Evolutionary conservation across 805 yeast genomes (phyloP).

Genomic region (Kodamaea fukazawae): DNA sequence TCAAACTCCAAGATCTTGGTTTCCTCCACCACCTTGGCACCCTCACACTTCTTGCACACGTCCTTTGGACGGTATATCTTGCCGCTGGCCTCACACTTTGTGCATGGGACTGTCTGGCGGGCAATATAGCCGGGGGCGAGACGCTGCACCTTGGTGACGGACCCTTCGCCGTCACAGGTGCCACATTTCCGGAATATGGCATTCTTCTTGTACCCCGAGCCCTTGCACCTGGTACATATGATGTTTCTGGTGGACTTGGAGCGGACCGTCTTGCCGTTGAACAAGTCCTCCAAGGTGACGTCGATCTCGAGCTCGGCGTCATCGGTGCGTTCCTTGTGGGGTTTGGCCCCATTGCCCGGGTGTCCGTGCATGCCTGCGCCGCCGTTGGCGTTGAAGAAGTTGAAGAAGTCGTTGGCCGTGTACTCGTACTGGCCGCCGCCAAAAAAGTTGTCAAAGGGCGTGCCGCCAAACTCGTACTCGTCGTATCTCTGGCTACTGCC

Average conservation of each 20-base stretch:
- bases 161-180: constrained; percentile 72
- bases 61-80: constrained; percentile 59
- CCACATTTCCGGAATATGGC: constrained; percentile 58
- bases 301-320: constrained; percentile 67
- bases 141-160: constrained; percentile 54
- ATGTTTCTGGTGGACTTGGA: constrained; percentile 69
- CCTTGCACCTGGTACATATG: constrained; percentile 70
- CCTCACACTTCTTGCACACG: constrained; percentile 73
- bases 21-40: constrained; percentile 59
- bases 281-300: constrained; percentile 69
- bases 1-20: constrained; percentile 73
- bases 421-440: constrained; percentile 34
- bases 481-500: constrained; percentile 14
- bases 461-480: constrained; percentile 27
- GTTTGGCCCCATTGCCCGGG: constrained; percentile 13
- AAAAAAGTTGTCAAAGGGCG: constrained; percentile 35
- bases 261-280: constrained; percentile 76
- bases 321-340: constrained; percentile 44
- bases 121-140: constrained; percentile 77
- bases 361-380: constrained; percentile 13
- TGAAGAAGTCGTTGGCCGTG: constrained; percentile 73
- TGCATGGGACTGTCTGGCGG: constrained; percentile 59
- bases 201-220: constrained; percentile 67
- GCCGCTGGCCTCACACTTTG: constrained; percentile 71
- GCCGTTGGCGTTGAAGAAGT: constrained; percentile 54